Evolutionary conservation across 495 filamentous ascomycete species (phyloP).

Genomic region (Massariosphaeria phaeospora): DNA sequence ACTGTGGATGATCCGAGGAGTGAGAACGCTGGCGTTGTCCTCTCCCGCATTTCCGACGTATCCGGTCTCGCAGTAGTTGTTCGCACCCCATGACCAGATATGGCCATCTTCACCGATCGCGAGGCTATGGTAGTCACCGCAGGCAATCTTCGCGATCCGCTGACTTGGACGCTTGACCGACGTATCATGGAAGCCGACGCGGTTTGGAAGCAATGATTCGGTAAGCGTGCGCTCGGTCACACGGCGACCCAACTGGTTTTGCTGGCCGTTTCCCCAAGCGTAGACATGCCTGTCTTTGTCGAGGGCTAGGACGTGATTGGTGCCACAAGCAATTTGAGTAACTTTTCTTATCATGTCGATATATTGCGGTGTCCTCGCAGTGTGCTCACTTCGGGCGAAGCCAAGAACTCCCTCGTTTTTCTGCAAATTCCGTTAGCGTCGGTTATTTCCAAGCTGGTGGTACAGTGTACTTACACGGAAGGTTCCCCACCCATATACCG

Average conservation of each 20-base stretch:
- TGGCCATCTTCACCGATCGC: constrained; percentile 66
- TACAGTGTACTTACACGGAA: constrained; percentile 60
- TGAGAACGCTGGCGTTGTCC: constrained; percentile 53
- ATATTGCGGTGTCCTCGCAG: constrained; percentile 45
- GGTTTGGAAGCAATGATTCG: constrained; percentile 61
- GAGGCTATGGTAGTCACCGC: constrained; percentile 70
- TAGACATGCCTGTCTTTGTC: constrained; percentile 60
- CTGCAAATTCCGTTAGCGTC: constrained; percentile 39
- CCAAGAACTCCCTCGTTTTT: constrained; percentile 66
- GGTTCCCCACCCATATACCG: constrained; percentile 68
- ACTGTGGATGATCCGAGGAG: constrained; percentile 55
- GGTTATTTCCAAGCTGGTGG: no score
- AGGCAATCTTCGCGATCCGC: constrained; percentile 52
- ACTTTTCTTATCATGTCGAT: constrained; percentile 59
- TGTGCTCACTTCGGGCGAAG: constrained; percentile 46
- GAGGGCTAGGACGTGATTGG: constrained; percentile 68
- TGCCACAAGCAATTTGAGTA: constrained; percentile 55
- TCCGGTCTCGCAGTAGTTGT: constrained; percentile 80
- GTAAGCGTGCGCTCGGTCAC: constrained; percentile 57
- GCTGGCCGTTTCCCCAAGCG: constrained; percentile 69
- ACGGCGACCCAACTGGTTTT: constrained; percentile 69
- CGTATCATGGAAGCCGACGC: constrained; percentile 52
- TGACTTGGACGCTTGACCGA: constrained; percentile 43
- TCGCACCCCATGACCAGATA: constrained; percentile 81
- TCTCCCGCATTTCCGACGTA: constrained; percentile 64